These are phyloP conservation scores for Ceratobasidium theobromae DNA, from an alignment of 1,284 basidiomycete genomes.

Conservation along the genomic window DNA sequence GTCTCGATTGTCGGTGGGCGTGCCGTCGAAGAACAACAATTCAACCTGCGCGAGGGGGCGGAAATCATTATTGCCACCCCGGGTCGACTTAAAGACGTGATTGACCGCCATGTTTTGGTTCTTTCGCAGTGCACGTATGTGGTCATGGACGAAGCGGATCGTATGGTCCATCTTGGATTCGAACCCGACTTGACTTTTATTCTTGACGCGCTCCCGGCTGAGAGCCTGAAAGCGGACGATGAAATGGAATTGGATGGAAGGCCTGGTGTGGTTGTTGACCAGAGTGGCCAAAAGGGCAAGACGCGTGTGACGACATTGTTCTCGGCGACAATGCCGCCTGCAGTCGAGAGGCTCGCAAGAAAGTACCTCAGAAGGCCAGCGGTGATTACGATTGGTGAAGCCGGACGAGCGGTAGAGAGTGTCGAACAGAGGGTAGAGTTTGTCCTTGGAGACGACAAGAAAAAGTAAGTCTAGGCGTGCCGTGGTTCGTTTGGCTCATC, in stretches of 20 bases:
- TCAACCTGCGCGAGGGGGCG: constrained; percentile 91
- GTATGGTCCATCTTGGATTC: constrained; percentile 98
- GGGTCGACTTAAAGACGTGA: constrained; percentile 94
- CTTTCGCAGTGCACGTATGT: constrained; percentile 96
- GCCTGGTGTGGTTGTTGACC: constrained; percentile 48
- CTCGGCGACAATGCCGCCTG: constrained; percentile 97
- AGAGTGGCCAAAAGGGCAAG: constrained; percentile 61
- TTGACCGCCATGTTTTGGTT: constrained; percentile 93
- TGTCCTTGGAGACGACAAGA: constrained; percentile 88
- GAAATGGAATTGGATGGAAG: constrained; percentile 45
- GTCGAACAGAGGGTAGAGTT: constrained; percentile 98
- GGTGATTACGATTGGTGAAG: constrained; percentile 95
- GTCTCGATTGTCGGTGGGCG: constrained; percentile 99
- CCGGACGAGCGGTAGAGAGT: constrained; percentile 95
- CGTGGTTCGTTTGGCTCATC: not conserved
- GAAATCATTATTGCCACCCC: constrained; percentile 99
- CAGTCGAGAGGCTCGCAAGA: constrained; percentile 89
- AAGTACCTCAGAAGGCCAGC: constrained; percentile 94
- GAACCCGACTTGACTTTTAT: constrained; percentile 95
- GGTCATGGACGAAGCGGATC: constrained; percentile 99
- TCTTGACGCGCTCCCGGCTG: constrained; percentile 85
- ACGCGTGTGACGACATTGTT: constrained; percentile 91
- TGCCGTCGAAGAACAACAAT: constrained; percentile 94
- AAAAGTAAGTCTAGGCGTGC: constrained; percentile 61
- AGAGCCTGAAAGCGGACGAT: constrained; percentile 83